Evolutionary conservation across 2,329 filamentous ascomycete species (phyloP), one percentile per base, ranked within the genome.

Genomic region (Corynespora cassiicola): DNA sequence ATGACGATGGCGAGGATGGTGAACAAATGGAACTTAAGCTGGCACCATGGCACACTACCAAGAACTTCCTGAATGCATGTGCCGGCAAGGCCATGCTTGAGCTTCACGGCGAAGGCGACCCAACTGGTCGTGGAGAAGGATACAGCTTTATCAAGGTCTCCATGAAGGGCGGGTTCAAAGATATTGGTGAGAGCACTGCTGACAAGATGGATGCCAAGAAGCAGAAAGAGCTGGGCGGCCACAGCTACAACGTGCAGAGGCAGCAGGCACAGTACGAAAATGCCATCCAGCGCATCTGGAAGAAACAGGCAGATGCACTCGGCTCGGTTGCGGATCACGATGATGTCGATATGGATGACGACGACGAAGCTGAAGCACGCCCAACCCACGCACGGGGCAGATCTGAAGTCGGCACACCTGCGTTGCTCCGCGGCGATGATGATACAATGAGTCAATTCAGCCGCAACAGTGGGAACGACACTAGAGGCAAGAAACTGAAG

Each of bases 121-220:
- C 94, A 3, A 96, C 92, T 0, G 90, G 90, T 16, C 87, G 91
- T 57, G 94, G 94, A 2, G 84, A 96, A 43, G 94, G 89, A 2
- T 96, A 97, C 74, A 96, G 89, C 65, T 96, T 99, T 68, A 91
- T 99, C 67, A 90, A 94, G 62, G 96, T 91, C 0, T 95, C 90
- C 1, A 99, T 99, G 94, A 99, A 99, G 70, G 94, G 94, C 46
- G 94, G 94, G 0, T 99, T 96, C 68, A 89, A 91, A 61, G 87
- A 90, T 14, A 81, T 95, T 17, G 90, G 90, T 14, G 90, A 96
- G 66, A 91, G 89, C 59, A 88, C 91, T 45, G 87, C 90, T 58
- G 87, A 91, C 46, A 89, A 91, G 65, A 83, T 94, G 49, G 88
- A 91, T 62, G 88, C 88, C 11, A 92, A 94, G 58, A 74, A 75